Percentiles rank a stretch among this genome's conserved stretches.
These are phyloP conservation scores for Aurinia saxatilis DNA, from an alignment of 345 rosid species.

Conservation along the genomic window DNA sequence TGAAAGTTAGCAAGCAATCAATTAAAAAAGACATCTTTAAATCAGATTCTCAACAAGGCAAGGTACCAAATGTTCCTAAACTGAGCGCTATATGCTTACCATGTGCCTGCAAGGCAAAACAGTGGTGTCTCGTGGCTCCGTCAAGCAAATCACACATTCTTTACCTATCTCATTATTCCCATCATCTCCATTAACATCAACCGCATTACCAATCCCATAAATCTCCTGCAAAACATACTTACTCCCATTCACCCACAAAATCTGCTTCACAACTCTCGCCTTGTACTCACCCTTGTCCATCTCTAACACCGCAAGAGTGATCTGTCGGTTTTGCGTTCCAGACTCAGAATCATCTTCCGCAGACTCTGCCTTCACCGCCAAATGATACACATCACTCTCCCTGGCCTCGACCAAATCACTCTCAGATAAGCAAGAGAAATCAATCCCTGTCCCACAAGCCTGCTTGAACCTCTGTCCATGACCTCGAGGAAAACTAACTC, in stretches of 20 bases:
- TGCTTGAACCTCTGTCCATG: slow-evolving; percentile 67
- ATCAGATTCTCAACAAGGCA: no score
- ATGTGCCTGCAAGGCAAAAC: slow-evolving; percentile 93
- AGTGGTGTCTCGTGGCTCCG: slow-evolving; percentile 76
- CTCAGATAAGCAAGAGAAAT: slow-evolving; percentile 54
- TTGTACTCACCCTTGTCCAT: slow-evolving; percentile 50
- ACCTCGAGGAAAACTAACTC: slow-evolving; percentile 49
- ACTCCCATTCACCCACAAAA: slow-evolving; percentile 52
- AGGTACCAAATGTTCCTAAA: no score
- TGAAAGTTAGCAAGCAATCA: no score
- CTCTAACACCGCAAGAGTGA: slow-evolving; percentile 58
- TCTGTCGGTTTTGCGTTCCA: slow-evolving; percentile 42
- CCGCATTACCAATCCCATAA: slow-evolving; percentile 75
- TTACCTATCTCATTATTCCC: slow-evolving; percentile 61
- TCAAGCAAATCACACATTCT: slow-evolving; percentile 84
- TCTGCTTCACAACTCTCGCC: slow-evolving; percentile 59
- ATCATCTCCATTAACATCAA: slow-evolving; percentile 39
- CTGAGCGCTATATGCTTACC: slow-evolving; percentile 33
- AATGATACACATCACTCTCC: slow-evolving; percentile 49
- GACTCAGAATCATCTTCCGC: slow-evolving; percentile 36
- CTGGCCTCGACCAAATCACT: slow-evolving; percentile 35
- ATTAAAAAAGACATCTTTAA: no score
- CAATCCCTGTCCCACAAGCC: slow-evolving; percentile 67
- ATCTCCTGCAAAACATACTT: slow-evolving; percentile 85
- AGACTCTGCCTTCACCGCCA: slow-evolving; percentile 66